Base-by-base conservation (phyloP, 768 basidiomycete species). In the Clathrus columnatus region DNA sequence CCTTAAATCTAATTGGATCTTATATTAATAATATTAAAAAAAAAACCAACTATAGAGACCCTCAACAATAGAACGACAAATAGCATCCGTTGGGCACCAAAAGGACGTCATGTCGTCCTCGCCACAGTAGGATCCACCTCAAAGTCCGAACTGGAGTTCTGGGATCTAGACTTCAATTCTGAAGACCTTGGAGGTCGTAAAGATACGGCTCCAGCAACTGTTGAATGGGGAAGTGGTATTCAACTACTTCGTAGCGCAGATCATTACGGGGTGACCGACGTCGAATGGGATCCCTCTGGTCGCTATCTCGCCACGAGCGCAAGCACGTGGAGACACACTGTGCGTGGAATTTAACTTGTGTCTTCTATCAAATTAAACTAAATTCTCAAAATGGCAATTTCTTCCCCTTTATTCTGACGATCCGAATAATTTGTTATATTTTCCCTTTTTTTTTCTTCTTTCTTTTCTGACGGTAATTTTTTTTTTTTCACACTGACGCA, bases 121-220 rank as follows among this genome's bases (percentile, higher is more conserved):
- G 94, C 94, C 21, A 98, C 94, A 42, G 88, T 98, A 56, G 96
- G 95, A 24, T 94, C 91, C 7, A 87, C 91, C 10, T 84, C 80
- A 63, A 98, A 98, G 73, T 98, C 91, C 7, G 96, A 97, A 70
- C 78, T 99, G 26, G 95, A 98, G 68, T 99, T 98, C 72, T 99
- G 91, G 93, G 96, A 99, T 70, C 77, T 97, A 44, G 96, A 99
- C 73, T 94, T 96, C 68, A 85, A 80, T 60, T 71, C 70, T 24
- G 75, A 80, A 26, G 87, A 89, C 56, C 78, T 82, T 54, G 65
- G 64, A 8, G 69, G 70, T 10, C 72, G 73, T 42, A 76, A 76
- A 11, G 69, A 72, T 28, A 70, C 74, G 58, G 72, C 79, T 62
- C 63, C 69, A 7, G 75, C 78, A 60, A 63, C 66, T 26, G 79